Evolutionary conservation across 345 rosid species (phyloP), one percentile per base, ranked within the genome.

Genomic region (Balakata baccata): DNA sequence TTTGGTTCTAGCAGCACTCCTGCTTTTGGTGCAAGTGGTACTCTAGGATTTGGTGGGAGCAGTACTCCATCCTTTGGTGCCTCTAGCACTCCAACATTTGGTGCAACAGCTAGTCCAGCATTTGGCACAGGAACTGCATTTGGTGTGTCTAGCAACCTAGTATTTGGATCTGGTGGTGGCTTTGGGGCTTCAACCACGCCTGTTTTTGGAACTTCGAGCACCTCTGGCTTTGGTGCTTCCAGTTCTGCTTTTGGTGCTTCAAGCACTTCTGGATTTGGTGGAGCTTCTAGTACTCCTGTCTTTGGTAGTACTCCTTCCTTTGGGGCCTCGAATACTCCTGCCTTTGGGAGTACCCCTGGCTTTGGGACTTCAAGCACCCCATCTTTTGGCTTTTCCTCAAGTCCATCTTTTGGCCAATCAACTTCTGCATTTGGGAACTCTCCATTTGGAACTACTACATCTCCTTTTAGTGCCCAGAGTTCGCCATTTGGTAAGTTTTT

Each of bases 381-480:
- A 38, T 69, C 76, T n/a, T 80, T 80, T 80, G 84, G 82, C 81
- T 91, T 89, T 80, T 81, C 85, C 54, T 85, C 97, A 7, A 68
- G 87, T 75, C 87, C 94, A 58, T 84, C 89, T 73, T 92, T 92
- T 80, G 97, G 88, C 66, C 98, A 92, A 70, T 82, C 97, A 68
- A 60, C 84, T 39, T 74, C 98, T 57, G 82, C 92, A 45, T 93
- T 96, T 89, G 88, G 90, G 68, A 88, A 91, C 83, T 87, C 83
- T 69, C 78, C 90, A 68, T 94, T 94, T 79, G 93, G 87, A 58
- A 77, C 85, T 41, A 74, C 82, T 66, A 53, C 87, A 63, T 77
- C 97, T 70, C 80, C 89, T 63, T 89, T 90, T 74, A 94, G 93
- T 76, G 81, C 86, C 49, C 98, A 88, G 82, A 86, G 86, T 80